Base-by-base conservation (phyloP, 139 green algal species). In the Coelastrella sp. region DNA sequence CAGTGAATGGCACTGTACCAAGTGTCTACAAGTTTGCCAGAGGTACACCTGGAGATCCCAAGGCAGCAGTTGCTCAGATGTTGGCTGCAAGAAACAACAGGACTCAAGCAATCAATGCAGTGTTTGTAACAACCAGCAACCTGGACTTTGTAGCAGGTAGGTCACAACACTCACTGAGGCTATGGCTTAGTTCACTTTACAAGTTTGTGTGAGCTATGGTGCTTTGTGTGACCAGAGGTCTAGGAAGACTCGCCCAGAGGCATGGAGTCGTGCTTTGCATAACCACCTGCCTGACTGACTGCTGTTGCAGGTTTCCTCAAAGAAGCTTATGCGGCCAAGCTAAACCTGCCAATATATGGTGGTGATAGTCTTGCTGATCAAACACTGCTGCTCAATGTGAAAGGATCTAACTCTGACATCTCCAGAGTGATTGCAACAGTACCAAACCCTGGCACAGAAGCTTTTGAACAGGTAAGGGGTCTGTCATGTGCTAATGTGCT, bases 81-180 rank as follows among this genome's bases (percentile, higher is more conserved):
- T 23, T 82, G 35, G 35, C 37, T 13, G 75, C 50, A 34, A 53
- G 30, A 35, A n/a, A 23, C 2, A 30, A 27, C 2, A 5, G 13
- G 6, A 53, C 38, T 15, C 48, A 82, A 15, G 35, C 34, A 1
- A 27, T 82, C 4, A 38, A 82, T 30, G 35, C 75, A 3, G 75
- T 82, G 34, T 82, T 82, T 30, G 53, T 82, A 35, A 37, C 53
- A 23, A 82, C 75, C 2, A 82, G 13, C 15, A 60, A 82, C 75
- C n/a, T 71, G 8, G 19, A 13, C 7, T 82, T 71, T 71, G 51
- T 53, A 57, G 45, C 45, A 57, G 45, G 45, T 57, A 57, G 45
- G 45, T 13, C 45, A 23, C 11, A 57, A 57, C 45, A 9, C 45
- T 57, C 11, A 57, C n/a, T n/a, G n/a, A 57, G 11, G 45, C 45